Conservation (phyloP, 164 flowering plant species). For the Vitis labrusca region DNA sequence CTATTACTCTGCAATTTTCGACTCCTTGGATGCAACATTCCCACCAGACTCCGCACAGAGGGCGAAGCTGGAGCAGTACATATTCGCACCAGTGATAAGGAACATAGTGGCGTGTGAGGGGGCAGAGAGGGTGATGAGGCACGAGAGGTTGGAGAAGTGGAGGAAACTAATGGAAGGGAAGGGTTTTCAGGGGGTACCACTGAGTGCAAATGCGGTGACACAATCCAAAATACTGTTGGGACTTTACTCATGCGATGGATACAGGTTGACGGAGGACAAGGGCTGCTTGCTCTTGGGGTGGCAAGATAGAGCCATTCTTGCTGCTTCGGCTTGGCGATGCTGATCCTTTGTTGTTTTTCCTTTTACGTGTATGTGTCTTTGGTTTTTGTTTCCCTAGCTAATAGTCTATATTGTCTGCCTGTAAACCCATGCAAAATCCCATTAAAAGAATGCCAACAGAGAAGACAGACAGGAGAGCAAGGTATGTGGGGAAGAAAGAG, state of each 20-base stretch:
- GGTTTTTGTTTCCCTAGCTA: background rate
- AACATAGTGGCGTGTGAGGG: constrained; percentile 80
- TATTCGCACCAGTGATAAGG: constrained; percentile 65
- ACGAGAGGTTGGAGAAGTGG: constrained; percentile 79
- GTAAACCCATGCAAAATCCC: too few relatives aligned
- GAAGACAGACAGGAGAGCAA: background rate
- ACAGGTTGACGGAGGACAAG: constrained; percentile 56
- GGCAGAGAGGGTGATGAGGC: constrained; percentile 57
- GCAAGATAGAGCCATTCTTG: constrained; percentile 70
- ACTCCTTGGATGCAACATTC: constrained; percentile 71
- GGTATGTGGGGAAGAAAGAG: background rate
- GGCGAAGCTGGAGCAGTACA: constrained; percentile 70
- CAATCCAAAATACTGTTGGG: constrained; percentile 64
- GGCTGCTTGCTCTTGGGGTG: constrained; percentile 81
- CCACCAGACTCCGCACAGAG: constrained; percentile 59
- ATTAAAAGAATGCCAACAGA: too few relatives aligned
- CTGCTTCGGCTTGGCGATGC: constrained; percentile 82
- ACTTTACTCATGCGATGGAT: constrained; percentile 64
- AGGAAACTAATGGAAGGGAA: constrained; percentile 68
- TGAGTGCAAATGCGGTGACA: constrained; percentile 65
- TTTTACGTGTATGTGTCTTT: background rate
- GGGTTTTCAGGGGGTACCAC: constrained; percentile 58
- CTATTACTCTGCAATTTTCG: constrained; percentile 72
- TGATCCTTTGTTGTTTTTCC: constrained; percentile 10
- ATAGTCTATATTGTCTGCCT: background rate